These are phyloP conservation scores for Ophiostoma australiae DNA, from an alignment of 2,329 filamentous ascomycete genomes.

Conservation along the genomic window DNA sequence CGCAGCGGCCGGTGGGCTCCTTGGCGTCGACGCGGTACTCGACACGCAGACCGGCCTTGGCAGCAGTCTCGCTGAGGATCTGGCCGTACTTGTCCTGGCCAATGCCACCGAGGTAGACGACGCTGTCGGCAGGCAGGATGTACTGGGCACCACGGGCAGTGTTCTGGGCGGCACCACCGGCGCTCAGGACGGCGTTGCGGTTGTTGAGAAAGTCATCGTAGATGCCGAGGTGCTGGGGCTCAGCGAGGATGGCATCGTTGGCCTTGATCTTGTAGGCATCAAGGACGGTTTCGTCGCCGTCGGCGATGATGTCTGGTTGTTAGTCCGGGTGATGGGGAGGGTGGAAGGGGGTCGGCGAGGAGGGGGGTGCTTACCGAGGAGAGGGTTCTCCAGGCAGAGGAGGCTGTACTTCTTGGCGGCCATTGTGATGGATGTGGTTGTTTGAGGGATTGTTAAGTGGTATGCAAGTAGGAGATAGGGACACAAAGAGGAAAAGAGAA, in stretches of 20 bases:
- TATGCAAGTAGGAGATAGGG: neutral
- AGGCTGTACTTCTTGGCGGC: conserved; percentile 71
- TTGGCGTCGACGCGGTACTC: conserved; percentile 89
- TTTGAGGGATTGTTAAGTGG: neutral
- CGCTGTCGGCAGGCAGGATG: conserved; percentile 81
- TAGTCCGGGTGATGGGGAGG: neutral
- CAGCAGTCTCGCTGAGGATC: conserved; percentile 78
- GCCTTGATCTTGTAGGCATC: conserved; percentile 90
- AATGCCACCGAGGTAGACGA: conserved; percentile 89
- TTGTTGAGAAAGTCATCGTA: conserved; percentile 93
- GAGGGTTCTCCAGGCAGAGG: conserved; percentile 92
- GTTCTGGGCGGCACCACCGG: conserved; percentile 95
- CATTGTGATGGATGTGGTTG: conserved; percentile 48
- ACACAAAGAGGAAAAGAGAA: neutral
- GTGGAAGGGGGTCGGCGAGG: neutral
- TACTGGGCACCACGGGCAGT: conserved; percentile 95
- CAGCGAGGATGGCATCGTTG: conserved; percentile 96
- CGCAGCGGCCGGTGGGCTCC: conserved; percentile 85
- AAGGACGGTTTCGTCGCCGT: conserved; percentile 76
- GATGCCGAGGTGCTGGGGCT: conserved; percentile 80
- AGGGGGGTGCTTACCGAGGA: conserved; percentile 62
- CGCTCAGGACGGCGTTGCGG: conserved; percentile 88
- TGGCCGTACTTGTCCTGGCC: conserved; percentile 95
- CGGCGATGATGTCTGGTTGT: conserved; percentile 76
- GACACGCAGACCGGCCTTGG: conserved; percentile 81